phyloP scores from a whole-genome alignment of 1,284 basidiomycete genomes.

The Ustilago vetiveriae region DNA sequence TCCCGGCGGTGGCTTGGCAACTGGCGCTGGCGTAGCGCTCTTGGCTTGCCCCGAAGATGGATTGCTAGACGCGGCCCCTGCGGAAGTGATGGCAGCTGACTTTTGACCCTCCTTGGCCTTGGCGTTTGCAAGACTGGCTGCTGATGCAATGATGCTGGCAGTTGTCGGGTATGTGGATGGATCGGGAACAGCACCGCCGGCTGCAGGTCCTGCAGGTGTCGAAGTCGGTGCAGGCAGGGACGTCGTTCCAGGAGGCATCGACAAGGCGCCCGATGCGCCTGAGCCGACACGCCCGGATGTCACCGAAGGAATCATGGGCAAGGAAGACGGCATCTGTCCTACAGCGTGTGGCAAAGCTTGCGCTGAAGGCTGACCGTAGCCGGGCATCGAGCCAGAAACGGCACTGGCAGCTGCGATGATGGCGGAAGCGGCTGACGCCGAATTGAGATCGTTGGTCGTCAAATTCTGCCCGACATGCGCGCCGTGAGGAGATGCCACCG shows the following conservation, averaged over 20 bases:
- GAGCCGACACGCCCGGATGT: slow-evolving; percentile 13
- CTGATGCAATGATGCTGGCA: slow-evolving; percentile 45
- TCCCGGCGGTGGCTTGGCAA: slow-evolving; percentile 35
- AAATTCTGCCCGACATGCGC: background rate
- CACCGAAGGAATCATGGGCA: slow-evolving; percentile 31
- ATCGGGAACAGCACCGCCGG: slow-evolving; percentile 18
- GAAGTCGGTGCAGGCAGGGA: slow-evolving; percentile 13
- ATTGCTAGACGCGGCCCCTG: slow-evolving; percentile 2
- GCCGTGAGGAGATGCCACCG: slow-evolving; percentile 8
- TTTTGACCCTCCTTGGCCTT: slow-evolving; percentile 31
- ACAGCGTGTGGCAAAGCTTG: slow-evolving; percentile 23
- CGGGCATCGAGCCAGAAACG: slow-evolving; percentile 37
- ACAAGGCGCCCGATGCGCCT: background rate
- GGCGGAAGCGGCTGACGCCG: slow-evolving; percentile 35
- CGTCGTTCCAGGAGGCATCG: slow-evolving; percentile 12
- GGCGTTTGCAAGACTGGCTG: slow-evolving; percentile 38
- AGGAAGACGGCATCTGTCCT: slow-evolving; percentile 21
- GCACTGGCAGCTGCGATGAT: slow-evolving; percentile 46
- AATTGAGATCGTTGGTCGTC: slow-evolving; percentile 17
- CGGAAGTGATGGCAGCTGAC: slow-evolving; percentile 1
- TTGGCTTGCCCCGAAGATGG: background rate
- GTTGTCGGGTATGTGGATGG: slow-evolving; percentile 34
- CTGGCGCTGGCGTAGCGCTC: slow-evolving; percentile 7
- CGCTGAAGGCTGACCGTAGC: slow-evolving; percentile 12
- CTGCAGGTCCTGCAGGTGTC: slow-evolving; percentile 3